Percentiles rank a stretch among this genome's conserved stretches.
phyloP scores from a whole-genome alignment of 345 rosid genomes.

The Gossypium mustelinum region DNA sequence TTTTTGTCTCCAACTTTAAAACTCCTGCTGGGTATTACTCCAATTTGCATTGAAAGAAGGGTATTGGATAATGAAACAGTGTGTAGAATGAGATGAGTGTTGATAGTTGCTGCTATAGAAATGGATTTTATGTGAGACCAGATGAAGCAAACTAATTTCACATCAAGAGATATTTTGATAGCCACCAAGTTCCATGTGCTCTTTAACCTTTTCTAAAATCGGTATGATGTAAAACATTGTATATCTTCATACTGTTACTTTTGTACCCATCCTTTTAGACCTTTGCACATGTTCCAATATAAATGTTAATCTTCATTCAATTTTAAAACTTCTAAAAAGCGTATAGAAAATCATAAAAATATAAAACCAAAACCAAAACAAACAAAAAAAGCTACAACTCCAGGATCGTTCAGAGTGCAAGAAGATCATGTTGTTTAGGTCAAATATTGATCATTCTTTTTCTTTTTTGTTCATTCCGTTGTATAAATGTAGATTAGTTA shows the following conservation, averaged over 20 bases:
- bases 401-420: too few species aligned
- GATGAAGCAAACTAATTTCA: background rate
- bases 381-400: too few species aligned
- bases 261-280: background rate
- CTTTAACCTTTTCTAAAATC: background rate
- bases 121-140: background rate
- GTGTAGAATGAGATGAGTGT: background rate
- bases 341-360: background rate
- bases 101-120: background rate
- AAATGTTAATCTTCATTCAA: too few species aligned
- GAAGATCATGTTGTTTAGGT: too few species aligned
- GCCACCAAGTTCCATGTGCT: background rate
- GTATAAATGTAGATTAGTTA: too few species aligned
- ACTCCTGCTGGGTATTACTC: background rate
- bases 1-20: background rate
- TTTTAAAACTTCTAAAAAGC: too few species aligned
- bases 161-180: background rate
- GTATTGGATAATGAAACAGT: background rate
- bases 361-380: background rate
- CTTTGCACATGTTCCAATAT: background rate
- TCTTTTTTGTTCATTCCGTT: too few species aligned
- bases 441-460: too few species aligned
- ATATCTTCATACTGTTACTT: background rate
- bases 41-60: background rate
- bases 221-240: background rate